Evolutionary conservation across 805 yeast species (phyloP).

Genomic region (Kodamaea jinghongensis): DNA sequence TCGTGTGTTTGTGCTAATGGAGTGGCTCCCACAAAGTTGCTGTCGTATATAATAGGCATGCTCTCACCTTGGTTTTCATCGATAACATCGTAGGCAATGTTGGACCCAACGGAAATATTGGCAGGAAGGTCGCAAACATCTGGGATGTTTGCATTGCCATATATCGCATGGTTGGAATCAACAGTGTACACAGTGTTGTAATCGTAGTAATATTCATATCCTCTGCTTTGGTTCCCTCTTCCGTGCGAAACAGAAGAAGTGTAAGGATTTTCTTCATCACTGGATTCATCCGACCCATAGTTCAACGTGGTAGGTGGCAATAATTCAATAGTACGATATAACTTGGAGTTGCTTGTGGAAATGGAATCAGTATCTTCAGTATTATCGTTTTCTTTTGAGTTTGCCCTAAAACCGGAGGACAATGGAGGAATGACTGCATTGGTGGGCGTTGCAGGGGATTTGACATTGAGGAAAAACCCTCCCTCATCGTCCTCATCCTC

Average conservation of each 20-base stretch:
- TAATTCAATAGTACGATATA: conserved; percentile 61
- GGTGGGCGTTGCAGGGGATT: conserved; percentile 31
- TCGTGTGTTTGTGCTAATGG: not conserved
- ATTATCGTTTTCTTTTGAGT: conserved; percentile 10
- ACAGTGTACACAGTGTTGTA: conserved; percentile 72
- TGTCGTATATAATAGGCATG: conserved; percentile 25
- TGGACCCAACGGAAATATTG: conserved; percentile 40
- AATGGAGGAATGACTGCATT: conserved; percentile 5
- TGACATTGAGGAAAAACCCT: conserved; percentile 63
- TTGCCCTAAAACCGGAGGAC: conserved; percentile 4
- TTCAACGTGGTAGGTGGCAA: conserved; percentile 87
- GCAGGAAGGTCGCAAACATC: conserved; percentile 48
- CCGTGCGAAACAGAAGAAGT: conserved; percentile 65
- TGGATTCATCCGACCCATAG: conserved; percentile 64
- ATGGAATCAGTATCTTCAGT: conserved; percentile 29
- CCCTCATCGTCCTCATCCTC: conserved; percentile 61
- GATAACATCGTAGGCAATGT: conserved; percentile 36
- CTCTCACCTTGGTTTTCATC: conserved; percentile 19
- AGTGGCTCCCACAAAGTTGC: not conserved
- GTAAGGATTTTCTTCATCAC: conserved; percentile 55
- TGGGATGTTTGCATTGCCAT: conserved; percentile 31
- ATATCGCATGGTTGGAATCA: conserved; percentile 43
- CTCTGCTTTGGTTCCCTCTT: conserved; percentile 57
- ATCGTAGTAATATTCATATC: conserved; percentile 76
- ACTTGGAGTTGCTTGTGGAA: conserved; percentile 28